Percentiles rank a stretch among this genome's conserved stretches.
Evolutionary conservation across 2,329 filamentous ascomycete genomes (phyloP).

Genomic region (Aspergillus nomiae): DNA sequence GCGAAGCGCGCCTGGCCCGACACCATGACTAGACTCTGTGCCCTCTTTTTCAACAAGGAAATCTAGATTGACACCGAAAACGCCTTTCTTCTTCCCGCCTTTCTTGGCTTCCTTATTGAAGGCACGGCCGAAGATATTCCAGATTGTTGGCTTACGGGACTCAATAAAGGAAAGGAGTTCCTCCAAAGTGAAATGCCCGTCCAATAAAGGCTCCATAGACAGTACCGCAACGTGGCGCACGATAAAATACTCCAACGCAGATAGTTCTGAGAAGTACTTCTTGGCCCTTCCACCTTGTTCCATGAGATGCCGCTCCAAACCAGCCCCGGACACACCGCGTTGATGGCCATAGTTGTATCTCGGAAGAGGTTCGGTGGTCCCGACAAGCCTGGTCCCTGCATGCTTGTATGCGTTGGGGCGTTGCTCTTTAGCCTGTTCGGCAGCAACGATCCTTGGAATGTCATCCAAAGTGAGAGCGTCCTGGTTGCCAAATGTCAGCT

Average conservation of each 20-base stretch:
- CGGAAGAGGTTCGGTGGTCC: constrained; percentile 61
- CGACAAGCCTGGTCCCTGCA: constrained; percentile 69
- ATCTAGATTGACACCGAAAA: constrained; percentile 89
- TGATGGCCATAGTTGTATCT: constrained; percentile 70
- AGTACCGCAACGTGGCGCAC: constrained; percentile 92
- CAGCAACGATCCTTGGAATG: constrained; percentile 92
- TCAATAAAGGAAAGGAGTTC: constrained; percentile 92
- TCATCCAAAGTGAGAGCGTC: constrained; percentile 94
- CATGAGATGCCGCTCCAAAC: constrained; percentile 45
- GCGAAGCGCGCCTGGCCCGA: constrained; percentile 85
- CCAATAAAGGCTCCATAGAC: constrained; percentile 89
- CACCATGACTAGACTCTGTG: constrained; percentile 95
- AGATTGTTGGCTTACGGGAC: constrained; percentile 89
- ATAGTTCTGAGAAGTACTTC: constrained; percentile 94
- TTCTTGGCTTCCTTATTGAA: constrained; percentile 79
- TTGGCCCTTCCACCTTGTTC: constrained; percentile 64
- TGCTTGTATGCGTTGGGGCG: constrained; percentile 77
- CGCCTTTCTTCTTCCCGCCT: constrained; percentile 82
- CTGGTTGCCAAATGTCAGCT: constrained; percentile 84
- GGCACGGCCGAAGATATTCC: constrained; percentile 96
- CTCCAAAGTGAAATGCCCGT: constrained; percentile 88
- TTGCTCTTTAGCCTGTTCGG: constrained; percentile 91
- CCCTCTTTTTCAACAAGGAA: constrained; percentile 88
- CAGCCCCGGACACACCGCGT: constrained; percentile 63
- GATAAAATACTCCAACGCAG: constrained; percentile 95